These are phyloP conservation scores for Penicillium sp. DNA, from an alignment of 2,329 filamentous ascomycete genomes.

Conservation along the genomic window DNA sequence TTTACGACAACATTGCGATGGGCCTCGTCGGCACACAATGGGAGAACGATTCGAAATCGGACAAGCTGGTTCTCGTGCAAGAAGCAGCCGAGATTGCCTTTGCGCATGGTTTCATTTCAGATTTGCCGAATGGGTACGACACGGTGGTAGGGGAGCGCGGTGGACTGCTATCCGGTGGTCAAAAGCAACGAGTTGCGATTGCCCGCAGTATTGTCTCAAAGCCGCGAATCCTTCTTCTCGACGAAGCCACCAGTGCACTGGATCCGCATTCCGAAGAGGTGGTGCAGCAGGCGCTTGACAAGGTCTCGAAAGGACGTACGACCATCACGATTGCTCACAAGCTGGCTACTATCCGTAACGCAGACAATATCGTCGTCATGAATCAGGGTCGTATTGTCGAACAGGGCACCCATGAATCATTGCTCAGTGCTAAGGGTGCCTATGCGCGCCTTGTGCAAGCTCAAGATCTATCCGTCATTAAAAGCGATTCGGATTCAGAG, in stretches of 20 bases:
- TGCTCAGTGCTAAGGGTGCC: conserved; percentile 1
- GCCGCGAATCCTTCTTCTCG: conserved; percentile 75
- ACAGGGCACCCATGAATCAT: conserved; percentile 64
- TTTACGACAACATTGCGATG: conserved; percentile 57
- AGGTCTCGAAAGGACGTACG: conserved; percentile 69
- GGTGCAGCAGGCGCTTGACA: conserved; percentile 78
- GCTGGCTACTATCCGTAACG: conserved; percentile 81
- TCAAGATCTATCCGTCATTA: not conserved
- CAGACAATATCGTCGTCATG: conserved; percentile 92
- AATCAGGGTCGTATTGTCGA: conserved; percentile 71
- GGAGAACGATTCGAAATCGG: conserved; percentile 28
- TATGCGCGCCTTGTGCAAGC: not conserved
- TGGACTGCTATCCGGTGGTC: conserved; percentile 64
- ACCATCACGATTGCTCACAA: conserved; percentile 91
- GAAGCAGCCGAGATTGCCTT: conserved; percentile 63
- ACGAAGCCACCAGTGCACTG: conserved; percentile 80
- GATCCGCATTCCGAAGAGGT: conserved; percentile 84
- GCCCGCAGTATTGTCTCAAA: conserved; percentile 73
- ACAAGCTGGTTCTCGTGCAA: conserved; percentile 49
- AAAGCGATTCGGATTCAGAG: too few species aligned
- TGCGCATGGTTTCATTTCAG: conserved; percentile 62
- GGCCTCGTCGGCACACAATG: conserved; percentile 45
- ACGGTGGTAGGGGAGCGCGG: too few species aligned
- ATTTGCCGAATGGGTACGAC: conserved; percentile 44
- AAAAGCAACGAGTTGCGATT: conserved; percentile 91